These are phyloP conservation scores for Chaetomiaceae sp. DNA, from an alignment of 2,329 filamentous ascomycete species.

Conservation along the genomic window DNA sequence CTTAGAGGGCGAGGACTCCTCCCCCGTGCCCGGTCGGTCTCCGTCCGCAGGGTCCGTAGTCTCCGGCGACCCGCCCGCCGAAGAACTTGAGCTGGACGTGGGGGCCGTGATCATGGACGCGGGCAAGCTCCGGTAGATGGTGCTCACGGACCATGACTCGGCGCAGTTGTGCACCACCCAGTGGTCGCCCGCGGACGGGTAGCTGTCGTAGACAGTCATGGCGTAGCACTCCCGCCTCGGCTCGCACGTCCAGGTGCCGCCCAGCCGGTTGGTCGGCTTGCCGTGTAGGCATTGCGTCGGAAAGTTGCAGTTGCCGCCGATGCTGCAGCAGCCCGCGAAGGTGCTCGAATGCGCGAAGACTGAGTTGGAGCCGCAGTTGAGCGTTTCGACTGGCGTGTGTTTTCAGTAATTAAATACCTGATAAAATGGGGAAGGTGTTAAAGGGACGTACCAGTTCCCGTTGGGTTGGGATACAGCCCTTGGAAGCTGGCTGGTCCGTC, in stretches of 20 bases:
- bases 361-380: neutral
- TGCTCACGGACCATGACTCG: neutral
- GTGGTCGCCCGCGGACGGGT: neutral
- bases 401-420: neutral
- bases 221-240: neutral
- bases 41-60: no score
- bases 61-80: no score
- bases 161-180: neutral
- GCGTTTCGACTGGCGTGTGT: neutral
- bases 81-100: neutral
- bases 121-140: neutral
- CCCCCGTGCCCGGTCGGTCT: neutral
- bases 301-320: constrained; percentile 2
- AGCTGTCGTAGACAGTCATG: constrained; percentile 1
- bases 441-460: neutral
- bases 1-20: neutral
- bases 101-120: neutral
- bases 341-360: neutral
- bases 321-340: neutral
- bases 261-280: neutral
- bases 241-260: neutral
- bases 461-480: neutral
- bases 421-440: no score
- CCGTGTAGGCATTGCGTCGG: neutral
- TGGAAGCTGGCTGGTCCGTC: neutral